Base-by-base conservation (phyloP, 257 asterid species). In the Anisodus acutangulus region DNA sequence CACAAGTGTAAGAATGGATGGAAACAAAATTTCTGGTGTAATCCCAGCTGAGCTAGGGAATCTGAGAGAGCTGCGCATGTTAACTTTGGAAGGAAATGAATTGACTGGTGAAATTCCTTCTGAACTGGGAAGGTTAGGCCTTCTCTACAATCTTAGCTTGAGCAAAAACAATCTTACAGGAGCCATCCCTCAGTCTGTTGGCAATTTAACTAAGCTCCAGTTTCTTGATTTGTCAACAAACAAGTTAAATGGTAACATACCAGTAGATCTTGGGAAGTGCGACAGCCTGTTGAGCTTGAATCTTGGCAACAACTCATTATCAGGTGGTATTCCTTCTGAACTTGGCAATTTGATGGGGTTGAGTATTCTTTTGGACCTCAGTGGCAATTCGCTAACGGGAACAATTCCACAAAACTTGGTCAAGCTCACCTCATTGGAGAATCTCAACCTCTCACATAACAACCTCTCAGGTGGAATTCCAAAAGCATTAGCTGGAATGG, bases 1-100 rank as follows among this genome's bases (percentile, higher is more conserved):
- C 69, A 91, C 92, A 26, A 91, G 86, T 87, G 51, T 94, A 11
- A 88, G 83, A 88, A 49, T 91, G 80, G 92, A 86, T 71, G 81
- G 85, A 67, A 93, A 95, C 31, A 72, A 47, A 57, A 85, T 95
- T 47, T 91, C 94, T n/a, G 97, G 98, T 49, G 71, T 39, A 64
- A 92, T 95, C 86, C 98, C 98, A n/a, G 54, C 86, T 45, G 95
- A 88, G 89, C 78, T 94, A 5, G 97, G 98, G 45, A 89, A 91
- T 82, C 88, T 95, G 83, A 86, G 89, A 15, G 82, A 83, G 68
- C 85, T 95, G 63, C 87, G 85, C 2, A 79, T 88, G 78, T 93
- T 95, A 9, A 88, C 70, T 55, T 85, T 95, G 88, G 91, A 85
- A 54, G 91, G 95, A 54, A 95, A 95, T 84, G 83, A 89, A 62